These are phyloP conservation scores for Aureobasidium sp. DNA, from an alignment of 2,329 filamentous ascomycete species.

Conservation along the genomic window DNA sequence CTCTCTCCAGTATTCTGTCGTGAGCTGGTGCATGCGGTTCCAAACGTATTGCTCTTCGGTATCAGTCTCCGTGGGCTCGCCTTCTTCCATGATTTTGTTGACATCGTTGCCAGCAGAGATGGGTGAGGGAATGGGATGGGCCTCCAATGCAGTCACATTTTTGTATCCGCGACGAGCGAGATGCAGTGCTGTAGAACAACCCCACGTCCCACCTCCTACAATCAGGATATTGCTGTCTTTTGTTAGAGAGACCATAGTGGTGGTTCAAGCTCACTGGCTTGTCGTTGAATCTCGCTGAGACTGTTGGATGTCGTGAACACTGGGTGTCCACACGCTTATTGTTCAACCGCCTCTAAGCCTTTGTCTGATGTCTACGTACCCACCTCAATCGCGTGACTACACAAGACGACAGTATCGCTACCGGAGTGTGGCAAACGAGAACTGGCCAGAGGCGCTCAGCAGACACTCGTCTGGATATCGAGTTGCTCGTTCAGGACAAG, in stretches of 20 bases:
- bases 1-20: conserved; percentile 35
- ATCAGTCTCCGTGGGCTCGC: conserved; percentile 21
- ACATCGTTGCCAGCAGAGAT: conserved; percentile 45
- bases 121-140: conserved; percentile 37
- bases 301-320: background rate
- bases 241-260: conserved; percentile 1
- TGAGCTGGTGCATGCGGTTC: conserved; percentile 27
- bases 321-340: background rate
- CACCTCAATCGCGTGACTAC: background rate
- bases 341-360: background rate
- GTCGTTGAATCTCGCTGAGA: no score
- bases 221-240: conserved; percentile 31
- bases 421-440: no score
- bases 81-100: conserved; percentile 42
- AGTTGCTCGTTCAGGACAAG: conserved; percentile 2
- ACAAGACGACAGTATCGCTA: background rate
- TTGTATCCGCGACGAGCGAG: conserved; percentile 42
- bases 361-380: background rate
- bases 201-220: conserved; percentile 45
- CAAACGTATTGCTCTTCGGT: conserved; percentile 30
- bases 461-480: no score
- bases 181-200: conserved; percentile 45
- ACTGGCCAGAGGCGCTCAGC: background rate
- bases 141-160: conserved; percentile 42
- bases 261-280: background rate